Evolutionary conservation across 2,329 filamentous ascomycete species (phyloP), one percentile per base, ranked within the genome.

Genomic region (Rhynchosporium secalis): DNA sequence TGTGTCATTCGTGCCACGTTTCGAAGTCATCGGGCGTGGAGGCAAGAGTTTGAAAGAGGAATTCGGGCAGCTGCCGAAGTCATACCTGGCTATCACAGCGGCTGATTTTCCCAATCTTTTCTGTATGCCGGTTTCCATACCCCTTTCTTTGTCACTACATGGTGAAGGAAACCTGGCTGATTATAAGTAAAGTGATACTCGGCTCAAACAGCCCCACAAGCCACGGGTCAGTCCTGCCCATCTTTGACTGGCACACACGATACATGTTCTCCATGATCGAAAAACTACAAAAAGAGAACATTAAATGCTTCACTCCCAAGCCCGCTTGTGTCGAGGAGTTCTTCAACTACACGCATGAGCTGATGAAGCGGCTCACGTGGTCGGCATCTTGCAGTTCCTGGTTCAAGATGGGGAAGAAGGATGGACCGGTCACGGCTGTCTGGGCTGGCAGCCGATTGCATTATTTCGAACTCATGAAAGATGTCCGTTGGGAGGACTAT

Each of bases 361-460:
- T 72, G 48, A 79, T 81, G 75, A 63, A 67, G 48, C 62, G 65
- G 20, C 67, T 70, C 4, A 71, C 69, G 4, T 75, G 70, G 65
- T 57, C 61, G 1, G 56, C 62, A 4, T 29, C 65, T 15, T 71
- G 71, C 33, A 62, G 66, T 33, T 70, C 71, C 13, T 75, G 69
- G 68, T 69, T 65, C 58, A 71, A 71, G 61, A 58, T 57, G 26
- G 67, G 67, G 2, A 68, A 64, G 52, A 56, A 41, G 12, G 56
- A 65, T 60, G 66, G 67, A 3, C 62, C 61, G 2, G 66, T 70
- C 4, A 77, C 75, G 0, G 66, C 66, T 3, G 73, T 83, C 2
- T 83, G 78, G 77, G 81, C 81, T 1, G 81, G 81, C 2, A 78
- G 75, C 3, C 77, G 77, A 0, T 75, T 83, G 61, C 80, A 83